A percentile compares a stretch with the other conserved stretches of the same genome.
Conservation (phyloP, 306 rosid species). For the Cucumis cinereus region DNA sequence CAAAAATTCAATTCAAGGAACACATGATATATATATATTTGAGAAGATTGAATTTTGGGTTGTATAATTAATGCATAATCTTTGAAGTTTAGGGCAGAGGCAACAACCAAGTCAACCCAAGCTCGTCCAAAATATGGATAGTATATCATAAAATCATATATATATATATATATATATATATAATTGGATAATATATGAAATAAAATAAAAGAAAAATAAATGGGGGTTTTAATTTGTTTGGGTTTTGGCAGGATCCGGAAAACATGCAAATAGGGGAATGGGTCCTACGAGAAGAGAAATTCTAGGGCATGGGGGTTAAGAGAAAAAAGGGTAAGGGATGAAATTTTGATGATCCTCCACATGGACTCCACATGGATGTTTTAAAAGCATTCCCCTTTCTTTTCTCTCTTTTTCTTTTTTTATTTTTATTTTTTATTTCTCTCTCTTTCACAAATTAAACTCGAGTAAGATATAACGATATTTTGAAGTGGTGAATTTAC, state of each 20-base stretch:
- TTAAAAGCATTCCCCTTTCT: constrained; percentile 19
- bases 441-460: no score
- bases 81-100: neutral
- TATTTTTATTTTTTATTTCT: no score
- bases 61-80: neutral
- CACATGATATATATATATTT: neutral
- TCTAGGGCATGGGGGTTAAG: constrained; percentile 33
- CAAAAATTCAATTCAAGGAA: neutral
- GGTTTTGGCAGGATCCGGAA: constrained; percentile 59
- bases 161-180: neutral
- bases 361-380: constrained; percentile 61
- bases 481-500: no score
- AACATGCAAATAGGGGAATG: constrained; percentile 33
- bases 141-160: neutral
- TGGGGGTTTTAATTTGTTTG: constrained; percentile 3
- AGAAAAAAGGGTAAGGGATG: constrained; percentile 14
- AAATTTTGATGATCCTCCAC: constrained; percentile 23
- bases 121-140: constrained; percentile 5
- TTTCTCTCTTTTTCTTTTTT: neutral
- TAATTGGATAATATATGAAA: neutral
- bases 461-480: no score
- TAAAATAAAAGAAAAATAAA: neutral
- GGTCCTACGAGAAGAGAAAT: constrained; percentile 47
- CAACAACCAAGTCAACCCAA: constrained; percentile 3
- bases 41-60: neutral